Base-by-base conservation (phyloP, 495 filamentous ascomycete genomes). In the Hypoxylon fuscum region DNA sequence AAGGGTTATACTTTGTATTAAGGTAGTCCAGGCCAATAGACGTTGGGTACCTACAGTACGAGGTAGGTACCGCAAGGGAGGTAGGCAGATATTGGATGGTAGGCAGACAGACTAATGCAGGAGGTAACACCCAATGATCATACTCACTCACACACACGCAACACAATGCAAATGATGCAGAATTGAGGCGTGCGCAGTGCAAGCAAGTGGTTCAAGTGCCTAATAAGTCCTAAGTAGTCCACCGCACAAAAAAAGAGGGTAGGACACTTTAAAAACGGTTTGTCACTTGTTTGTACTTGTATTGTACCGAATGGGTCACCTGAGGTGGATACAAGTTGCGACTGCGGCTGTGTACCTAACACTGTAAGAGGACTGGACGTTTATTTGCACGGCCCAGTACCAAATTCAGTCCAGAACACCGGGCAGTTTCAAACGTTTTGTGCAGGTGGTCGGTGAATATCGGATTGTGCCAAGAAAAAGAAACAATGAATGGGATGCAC, bases 91-190 rank as follows among this genome's bases (percentile, higher is more conserved):
- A 20, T n/a, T n/a, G n/a, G 21, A 3, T 23, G 32, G 40, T 41
- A 50, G 41, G 37, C 37, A 46, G 43, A 31, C 5, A 9, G 45
- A 64, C 61, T 64, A 64, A 64, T 64, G 61, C 61, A 64, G 61
- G 61, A 64, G 55, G 49, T 55, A 54, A 41, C 61, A 64, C 55
- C 62, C 55, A 64, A 64, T 59, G 59, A 55, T 59, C 48, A 59
- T 52, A 49, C 42, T 48, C 61, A 58, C 44, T 58, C 12, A 14
- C 34, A 37, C 34, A 37, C 15, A 34, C 3, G 14, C 14, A 5
- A 14, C 35, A 38, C 35, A 15, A 12, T 14, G n/a, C 5, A 15
- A 47, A 48, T 47, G 48, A 56, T 44, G 43, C 31, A 64, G 49
- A 17, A 49, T 32, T 54, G 54, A 49, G 42, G 40, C 52, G 40